Evolutionary conservation across 768 basidiomycete species (phyloP), one percentile per base, ranked within the genome.

Genomic region (Pisolithus tinctorius): DNA sequence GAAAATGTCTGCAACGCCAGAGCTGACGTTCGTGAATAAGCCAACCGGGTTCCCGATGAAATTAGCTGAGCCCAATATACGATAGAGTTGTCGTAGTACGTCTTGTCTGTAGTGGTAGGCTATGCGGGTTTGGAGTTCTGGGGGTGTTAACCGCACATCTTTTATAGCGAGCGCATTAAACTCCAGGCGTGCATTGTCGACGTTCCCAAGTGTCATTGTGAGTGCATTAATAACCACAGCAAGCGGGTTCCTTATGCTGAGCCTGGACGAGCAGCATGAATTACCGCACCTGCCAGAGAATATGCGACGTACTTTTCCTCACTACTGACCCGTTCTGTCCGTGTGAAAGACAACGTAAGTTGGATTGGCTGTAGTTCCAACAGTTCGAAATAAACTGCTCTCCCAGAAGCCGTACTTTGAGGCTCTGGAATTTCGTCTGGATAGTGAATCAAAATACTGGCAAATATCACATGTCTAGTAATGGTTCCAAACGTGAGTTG

Each of bases 1-100:
- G 75, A 99, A 98, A 58, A 98, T 94, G 66, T 99, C 96, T 48
- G 89, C 89, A 5, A 98, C 90, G 10, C 96, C 96, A 27, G 93
- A 96, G 63, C 92, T 95, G 63, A 99, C 93, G 63, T 98, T 98
- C 46, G 88, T 95, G 76, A 99, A 98, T 41, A 99, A 77, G 9
- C 96, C 96, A 42, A 98, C 93, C 4, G 95, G 95, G 64, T 94
- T 94, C 13, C 90, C 88, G 54, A 89, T 88, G 71, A 98, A 95
- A 69, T 98, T 95, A 0, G 94, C 96, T 5, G 94, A 97, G n/a
- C 96, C 95, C 13, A 99, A 77, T 41, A 99, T 89, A 36, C 96
- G 86, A 67, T 98, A 98, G 3, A 98, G 76, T 64, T 99, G 96
- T 10, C 91, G 86, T 37, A 95, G 75, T 49, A 96, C 80, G 61